Evolutionary conservation across 371 early-diverging fungal genomes (phyloP), one percentile per base, ranked within the genome.

Genomic region (Dichotomocladium elegans): DNA sequence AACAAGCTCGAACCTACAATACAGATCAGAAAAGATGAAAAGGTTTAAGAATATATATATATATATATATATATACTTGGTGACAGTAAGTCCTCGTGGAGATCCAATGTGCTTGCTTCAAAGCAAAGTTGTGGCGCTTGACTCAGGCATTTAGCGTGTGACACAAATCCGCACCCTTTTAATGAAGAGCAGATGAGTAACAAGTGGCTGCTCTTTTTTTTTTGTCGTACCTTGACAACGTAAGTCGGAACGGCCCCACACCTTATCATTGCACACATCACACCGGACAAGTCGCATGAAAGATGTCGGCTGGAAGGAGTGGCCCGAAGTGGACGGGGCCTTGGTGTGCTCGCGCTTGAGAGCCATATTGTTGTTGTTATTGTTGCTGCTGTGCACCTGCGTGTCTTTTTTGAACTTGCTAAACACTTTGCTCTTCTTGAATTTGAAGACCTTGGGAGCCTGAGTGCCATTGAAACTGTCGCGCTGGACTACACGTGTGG

Each of bases 161-260:
- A 80, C 76, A 63, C 70, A 77, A 29, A 85, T 79, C 50, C 92
- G 49, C 54, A 60, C 26, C 50, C 68, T 29, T n/a, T 9, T 9
- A 37, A 2, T 37, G 1, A 37, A 9, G 6, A 35, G 17, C 2
- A 35, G 35, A 35, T 35, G n/a, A 33, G n/a, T 12, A 3, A 37
- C n/a, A 1, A 2, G 21, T 1, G 21, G 5, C 19, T 2, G 15
- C n/a, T 3, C 6, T 17, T 7, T n/a, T 5, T 15, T 21, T 17
- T 9, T 9, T 1, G 7, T 2, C 37, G 5, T 37, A 37, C 37
- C 37, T 15, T 82, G 81, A 68, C 96, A 96, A 5, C 83, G 71
- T 47, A 87, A 59, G 54, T 91, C 92, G 41, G 82, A 81, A 2
- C 85, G 66, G n/a, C 92, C 90, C 90, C 94, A 90, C 51, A 95